Evolutionary conservation across 2,329 filamentous ascomycete species (phyloP).

Genomic region (Emmonsiellopsis sp.): DNA sequence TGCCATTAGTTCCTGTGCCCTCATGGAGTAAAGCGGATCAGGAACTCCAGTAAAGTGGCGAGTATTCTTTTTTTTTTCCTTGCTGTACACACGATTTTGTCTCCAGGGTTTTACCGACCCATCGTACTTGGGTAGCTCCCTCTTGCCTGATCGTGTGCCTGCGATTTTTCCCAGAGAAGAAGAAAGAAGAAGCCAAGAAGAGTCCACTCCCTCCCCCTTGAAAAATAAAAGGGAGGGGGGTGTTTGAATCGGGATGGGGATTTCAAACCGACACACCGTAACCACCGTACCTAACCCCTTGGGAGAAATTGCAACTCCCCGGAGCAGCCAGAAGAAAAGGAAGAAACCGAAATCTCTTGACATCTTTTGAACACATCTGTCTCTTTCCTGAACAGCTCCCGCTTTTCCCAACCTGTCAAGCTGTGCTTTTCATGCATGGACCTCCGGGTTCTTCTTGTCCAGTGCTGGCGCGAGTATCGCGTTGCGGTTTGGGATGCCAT

Average conservation of each 20-base stretch:
- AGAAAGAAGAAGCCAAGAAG: not conserved
- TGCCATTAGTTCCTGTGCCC: constrained; percentile 36
- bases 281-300: not conserved
- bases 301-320: not conserved
- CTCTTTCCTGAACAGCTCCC: not conserved
- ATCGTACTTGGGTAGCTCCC: not conserved
- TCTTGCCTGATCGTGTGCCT: not conserved
- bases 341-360: not conserved
- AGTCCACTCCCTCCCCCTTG: not conserved
- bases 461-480: not conserved
- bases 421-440: not conserved
- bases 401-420: too few relatives aligned
- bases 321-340: not conserved
- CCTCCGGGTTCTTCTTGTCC: not conserved
- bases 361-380: not conserved
- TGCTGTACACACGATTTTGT: not conserved
- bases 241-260: not conserved
- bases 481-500: not conserved
- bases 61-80: not conserved
- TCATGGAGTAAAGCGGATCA: constrained; percentile 32
- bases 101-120: not conserved
- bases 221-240: not conserved
- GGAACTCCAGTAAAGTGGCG: constrained; percentile 32
- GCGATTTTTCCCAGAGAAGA: not conserved
- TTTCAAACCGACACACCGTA: not conserved